phyloP scores from a whole-genome alignment of 441 rosid species.

The Pelargonium fulgidum region DNA sequence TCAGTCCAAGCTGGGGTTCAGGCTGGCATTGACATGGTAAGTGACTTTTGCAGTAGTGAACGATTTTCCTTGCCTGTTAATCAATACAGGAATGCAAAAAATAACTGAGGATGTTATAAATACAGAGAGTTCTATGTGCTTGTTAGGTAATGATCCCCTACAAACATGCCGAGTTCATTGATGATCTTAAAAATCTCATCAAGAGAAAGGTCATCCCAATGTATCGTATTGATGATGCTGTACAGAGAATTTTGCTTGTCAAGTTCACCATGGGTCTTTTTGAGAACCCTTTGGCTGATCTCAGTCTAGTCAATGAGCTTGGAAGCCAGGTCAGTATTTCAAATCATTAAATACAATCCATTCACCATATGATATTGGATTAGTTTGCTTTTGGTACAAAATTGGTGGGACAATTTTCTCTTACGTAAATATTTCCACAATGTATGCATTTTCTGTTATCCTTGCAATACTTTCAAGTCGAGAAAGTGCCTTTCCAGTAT shows the following conservation, averaged over 20 bases:
- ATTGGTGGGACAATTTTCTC: no score
- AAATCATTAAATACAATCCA: not conserved
- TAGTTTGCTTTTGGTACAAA: no score
- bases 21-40: conserved; percentile 69
- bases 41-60: conserved; percentile 8
- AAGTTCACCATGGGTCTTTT: conserved; percentile 58
- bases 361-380: not conserved
- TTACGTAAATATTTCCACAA: no score
- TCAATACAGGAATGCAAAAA: not conserved
- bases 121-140: not conserved
- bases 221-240: conserved; percentile 58
- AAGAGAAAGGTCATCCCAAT: conserved; percentile 36
- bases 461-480: no score
- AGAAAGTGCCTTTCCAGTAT: no score
- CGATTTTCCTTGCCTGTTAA: not conserved
- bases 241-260: conserved; percentile 49
- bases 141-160: conserved; percentile 52
- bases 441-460: no score
- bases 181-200: conserved; percentile 32
- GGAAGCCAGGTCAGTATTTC: conserved; percentile 43
- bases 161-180: conserved; percentile 43
- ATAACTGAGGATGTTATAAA: not conserved
- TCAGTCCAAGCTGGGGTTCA: conserved; percentile 46
- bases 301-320: conserved; percentile 35
- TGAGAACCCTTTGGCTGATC: conserved; percentile 51